These are phyloP conservation scores for Coffea canephora DNA, from an alignment of 257 asterid genomes.

Conservation along the genomic window DNA sequence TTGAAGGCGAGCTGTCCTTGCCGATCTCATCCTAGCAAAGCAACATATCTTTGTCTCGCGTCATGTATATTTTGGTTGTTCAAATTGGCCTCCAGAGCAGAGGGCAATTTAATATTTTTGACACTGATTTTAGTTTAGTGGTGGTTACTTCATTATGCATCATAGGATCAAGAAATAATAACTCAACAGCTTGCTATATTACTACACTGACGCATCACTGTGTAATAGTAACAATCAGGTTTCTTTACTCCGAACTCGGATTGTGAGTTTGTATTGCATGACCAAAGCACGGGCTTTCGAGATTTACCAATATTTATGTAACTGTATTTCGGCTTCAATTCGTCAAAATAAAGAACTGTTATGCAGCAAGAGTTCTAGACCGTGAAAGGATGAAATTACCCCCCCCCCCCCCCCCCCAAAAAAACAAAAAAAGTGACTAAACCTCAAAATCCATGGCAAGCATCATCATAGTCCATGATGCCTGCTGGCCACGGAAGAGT, in stretches of 20 bases:
- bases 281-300: neutral
- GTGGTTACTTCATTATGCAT: neutral
- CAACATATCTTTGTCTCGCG: neutral
- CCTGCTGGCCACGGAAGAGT: neutral
- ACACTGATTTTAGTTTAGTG: neutral
- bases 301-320: neutral
- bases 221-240: neutral
- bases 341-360: neutral
- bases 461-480: neutral
- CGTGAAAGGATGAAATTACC: neutral
- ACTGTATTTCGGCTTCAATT: neutral
- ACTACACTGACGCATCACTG: neutral
- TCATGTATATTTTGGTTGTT: neutral
- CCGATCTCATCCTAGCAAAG: neutral
- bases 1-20: slow-evolving; percentile 5
- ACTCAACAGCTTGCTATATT: neutral
- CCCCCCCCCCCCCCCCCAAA: too few species aligned
- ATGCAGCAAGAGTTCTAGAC: neutral
- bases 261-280: neutral
- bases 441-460: neutral
- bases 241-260: neutral
- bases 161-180: neutral
- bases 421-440: neutral
- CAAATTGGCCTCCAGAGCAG: slow-evolving; percentile 1
- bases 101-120: neutral